These are phyloP conservation scores for Phytopythium kandeliae DNA, from an alignment of 352 stramenopile genomes.

Conservation along the genomic window DNA sequence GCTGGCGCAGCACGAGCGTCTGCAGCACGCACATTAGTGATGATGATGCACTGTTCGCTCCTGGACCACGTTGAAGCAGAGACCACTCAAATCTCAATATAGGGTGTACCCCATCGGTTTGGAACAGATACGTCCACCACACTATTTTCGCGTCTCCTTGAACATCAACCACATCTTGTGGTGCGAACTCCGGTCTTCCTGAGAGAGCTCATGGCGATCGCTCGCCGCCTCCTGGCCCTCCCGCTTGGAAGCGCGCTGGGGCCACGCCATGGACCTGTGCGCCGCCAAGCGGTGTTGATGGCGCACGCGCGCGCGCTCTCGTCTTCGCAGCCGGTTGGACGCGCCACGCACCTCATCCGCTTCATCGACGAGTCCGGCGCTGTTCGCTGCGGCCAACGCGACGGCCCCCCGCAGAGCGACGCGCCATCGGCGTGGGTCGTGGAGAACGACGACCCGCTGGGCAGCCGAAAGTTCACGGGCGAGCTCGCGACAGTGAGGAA, in stretches of 20 bases:
- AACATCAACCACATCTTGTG: too few species aligned
- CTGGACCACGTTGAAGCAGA: too few species aligned
- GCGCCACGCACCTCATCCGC: conserved; percentile 57
- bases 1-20: too few species aligned
- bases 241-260: neutral
- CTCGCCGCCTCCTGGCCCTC: neutral
- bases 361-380: conserved; percentile 56
- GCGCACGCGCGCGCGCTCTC: conserved; percentile 11
- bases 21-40: too few species aligned
- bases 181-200: too few species aligned
- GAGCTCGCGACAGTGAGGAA: conserved; percentile 57
- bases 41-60: too few species aligned
- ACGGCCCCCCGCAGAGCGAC: conserved; percentile 10
- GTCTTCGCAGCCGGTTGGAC: conserved; percentile 6
- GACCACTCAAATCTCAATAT: too few species aligned
- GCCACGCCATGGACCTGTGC: conserved; percentile 24
- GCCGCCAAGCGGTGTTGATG: neutral
- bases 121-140: too few species aligned
- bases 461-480: conserved; percentile 54
- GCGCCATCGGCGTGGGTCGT: conserved; percentile 42
- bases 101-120: too few species aligned
- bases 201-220: neutral
- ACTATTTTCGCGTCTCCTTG: too few species aligned
- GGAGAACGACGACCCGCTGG: conserved; percentile 62
- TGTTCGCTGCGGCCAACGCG: conserved; percentile 54